Base-by-base conservation (phyloP, 805 yeast genomes). In the Zygosaccharomyces bisporus region DNA sequence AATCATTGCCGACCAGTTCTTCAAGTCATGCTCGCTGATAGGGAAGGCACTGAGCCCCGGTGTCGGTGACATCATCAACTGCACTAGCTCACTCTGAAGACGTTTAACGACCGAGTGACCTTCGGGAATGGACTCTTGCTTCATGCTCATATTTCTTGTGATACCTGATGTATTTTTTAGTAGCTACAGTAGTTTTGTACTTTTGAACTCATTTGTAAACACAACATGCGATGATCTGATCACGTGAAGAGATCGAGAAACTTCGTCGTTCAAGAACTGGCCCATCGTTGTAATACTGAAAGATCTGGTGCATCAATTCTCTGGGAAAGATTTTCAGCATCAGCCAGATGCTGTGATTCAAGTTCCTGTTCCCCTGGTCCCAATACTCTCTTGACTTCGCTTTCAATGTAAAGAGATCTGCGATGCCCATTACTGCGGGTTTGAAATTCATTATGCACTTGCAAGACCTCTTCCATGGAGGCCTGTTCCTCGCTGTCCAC, bases 21-120 rank as follows among this genome's bases (percentile, higher is more conserved):
- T 69, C 42, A 80, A 61, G 52, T 80, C 71, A 7, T 75, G 60
- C 51, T 77, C 81, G 14, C 73, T 64, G 36, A 65, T 72, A 2
- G 82, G 82, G 51, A 77, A 77, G 3, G 81, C 80, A 25, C 75
- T 67, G 21, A 77, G 63, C 2, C 81, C 81, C 2, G 77, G 74
- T 2, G 75, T 65, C 38, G 66, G 60, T 16, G 73, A 63, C 72
- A 73, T 72, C 70, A 76, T 74, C 25, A 76, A 60, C 55, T 75
- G 80, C 65, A 73, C 70, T 39, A 77, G 63, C 58, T 77, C 80
- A 47, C 66, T 72, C 48, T 74, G 80, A 20, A 76, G 64, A 25
- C 80, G 63, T 49, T 74, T 75, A 9, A 77, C 67, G 32, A 74
- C 80, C 9, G 76, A 69, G 50, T 69, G 76, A 42, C 73, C 70